Percentiles rank a stretch among this genome's conserved stretches.
Evolutionary conservation across 768 basidiomycete species (phyloP).

Genomic region (Suillus sp.): DNA sequence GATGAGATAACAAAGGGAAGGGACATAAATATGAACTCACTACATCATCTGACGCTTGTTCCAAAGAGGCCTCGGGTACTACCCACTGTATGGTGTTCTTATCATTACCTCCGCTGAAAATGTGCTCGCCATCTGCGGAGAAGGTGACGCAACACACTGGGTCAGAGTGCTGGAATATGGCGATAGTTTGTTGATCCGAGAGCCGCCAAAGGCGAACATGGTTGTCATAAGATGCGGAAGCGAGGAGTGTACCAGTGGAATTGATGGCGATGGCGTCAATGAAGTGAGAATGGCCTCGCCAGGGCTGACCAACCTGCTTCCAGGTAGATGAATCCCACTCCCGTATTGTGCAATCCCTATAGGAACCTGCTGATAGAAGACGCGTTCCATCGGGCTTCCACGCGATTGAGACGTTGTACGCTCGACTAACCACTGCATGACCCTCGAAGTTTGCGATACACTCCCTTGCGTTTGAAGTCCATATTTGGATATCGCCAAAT

Average conservation of each 20-base stretch:
- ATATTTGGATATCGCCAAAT: neutral
- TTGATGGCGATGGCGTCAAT: neutral
- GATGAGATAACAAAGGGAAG: neutral
- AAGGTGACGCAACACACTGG: neutral
- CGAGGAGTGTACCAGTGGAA: neutral
- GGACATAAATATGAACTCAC: neutral
- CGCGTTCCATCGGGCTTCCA: slow-evolving; percentile 1
- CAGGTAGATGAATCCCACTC: neutral
- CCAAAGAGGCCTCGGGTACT: neutral
- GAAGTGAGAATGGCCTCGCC: neutral
- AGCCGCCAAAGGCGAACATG: neutral
- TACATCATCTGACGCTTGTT: neutral
- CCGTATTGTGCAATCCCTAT: neutral
- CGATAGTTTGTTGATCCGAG: neutral
- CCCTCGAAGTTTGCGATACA: neutral
- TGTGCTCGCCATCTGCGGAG: neutral
- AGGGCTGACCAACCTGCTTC: neutral
- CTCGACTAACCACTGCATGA: neutral
- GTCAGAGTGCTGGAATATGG: neutral
- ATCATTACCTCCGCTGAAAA: neutral
- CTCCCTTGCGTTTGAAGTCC: neutral
- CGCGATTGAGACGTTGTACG: neutral
- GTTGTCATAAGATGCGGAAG: neutral
- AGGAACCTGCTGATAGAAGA: neutral
- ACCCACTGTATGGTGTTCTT: neutral